phyloP scores from a whole-genome alignment of 495 filamentous ascomycete species.

The Xylaria acuta region DNA sequence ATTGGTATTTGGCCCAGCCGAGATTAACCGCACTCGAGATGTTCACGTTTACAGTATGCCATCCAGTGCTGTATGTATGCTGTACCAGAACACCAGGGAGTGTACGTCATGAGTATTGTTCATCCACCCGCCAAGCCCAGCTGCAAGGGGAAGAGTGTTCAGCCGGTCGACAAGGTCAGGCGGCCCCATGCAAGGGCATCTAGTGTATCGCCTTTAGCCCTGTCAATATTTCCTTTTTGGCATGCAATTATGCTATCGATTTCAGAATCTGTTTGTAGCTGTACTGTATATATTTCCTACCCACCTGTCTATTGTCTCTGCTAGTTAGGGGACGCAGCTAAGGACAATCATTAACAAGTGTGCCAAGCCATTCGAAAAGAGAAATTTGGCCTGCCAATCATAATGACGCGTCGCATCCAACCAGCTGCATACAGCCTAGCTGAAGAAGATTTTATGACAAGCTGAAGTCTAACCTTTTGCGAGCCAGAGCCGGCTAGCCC shows the following conservation, averaged over 20 bases:
- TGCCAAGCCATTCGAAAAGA: background rate
- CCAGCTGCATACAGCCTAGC: background rate
- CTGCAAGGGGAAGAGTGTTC: conserved; percentile 20
- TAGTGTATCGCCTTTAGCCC: background rate
- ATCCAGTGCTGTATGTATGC: background rate
- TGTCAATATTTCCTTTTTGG: background rate
- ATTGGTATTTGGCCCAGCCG: conserved; percentile 7
- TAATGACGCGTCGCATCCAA: background rate
- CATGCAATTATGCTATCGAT: background rate
- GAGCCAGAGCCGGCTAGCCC: background rate
- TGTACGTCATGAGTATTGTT: conserved; percentile 17
- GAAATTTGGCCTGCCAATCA: conserved; percentile 12
- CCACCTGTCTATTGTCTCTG: background rate
- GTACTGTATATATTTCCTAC: conserved; percentile 15
- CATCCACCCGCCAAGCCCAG: conserved; percentile 8
- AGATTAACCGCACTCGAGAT: conserved; percentile 13
- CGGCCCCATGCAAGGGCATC: background rate
- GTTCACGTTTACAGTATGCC: background rate
- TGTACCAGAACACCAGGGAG: background rate
- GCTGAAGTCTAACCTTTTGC: conserved; percentile 12
- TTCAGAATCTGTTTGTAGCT: conserved; percentile 8
- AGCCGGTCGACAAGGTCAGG: conserved; percentile 3
- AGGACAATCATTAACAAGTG: background rate
- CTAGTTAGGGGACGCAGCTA: background rate
- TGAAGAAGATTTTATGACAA: background rate